These are phyloP conservation scores for Phytophthora pluvialis DNA, from an alignment of 352 stramenopile species.

Conservation along the genomic window DNA sequence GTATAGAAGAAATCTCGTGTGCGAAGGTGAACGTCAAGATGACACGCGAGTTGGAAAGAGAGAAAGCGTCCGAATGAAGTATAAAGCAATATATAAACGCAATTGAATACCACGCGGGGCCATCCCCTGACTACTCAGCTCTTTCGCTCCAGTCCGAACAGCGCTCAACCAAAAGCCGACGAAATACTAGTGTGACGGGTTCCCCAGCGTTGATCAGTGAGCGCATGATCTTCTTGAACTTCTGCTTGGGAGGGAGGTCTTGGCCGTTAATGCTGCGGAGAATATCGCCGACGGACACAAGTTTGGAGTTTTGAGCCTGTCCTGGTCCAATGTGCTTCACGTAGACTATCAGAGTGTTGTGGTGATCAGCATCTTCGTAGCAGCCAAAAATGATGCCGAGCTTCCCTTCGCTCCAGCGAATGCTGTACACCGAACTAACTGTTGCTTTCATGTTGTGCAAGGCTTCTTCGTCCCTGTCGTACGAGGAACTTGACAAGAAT, in stretches of 20 bases:
- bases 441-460: not conserved
- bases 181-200: constrained; percentile 48
- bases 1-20: constrained; percentile 35
- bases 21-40: constrained; percentile 16
- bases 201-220: constrained; percentile 39
- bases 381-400: constrained; percentile 54
- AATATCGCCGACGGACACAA: constrained; percentile 47
- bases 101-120: constrained; percentile 22
- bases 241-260: constrained; percentile 31
- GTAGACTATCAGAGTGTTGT: constrained; percentile 44
- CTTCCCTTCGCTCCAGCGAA: constrained; percentile 46
- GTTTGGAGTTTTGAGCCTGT: constrained; percentile 39
- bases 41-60: constrained; percentile 5
- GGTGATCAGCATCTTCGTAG: constrained; percentile 43
- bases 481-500: constrained; percentile 24
- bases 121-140: constrained; percentile 4
- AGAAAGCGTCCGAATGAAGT: constrained; percentile 38
- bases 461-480: constrained; percentile 17
- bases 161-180: constrained; percentile 43
- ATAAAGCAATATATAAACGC: constrained; percentile 42
- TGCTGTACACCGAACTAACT: constrained; percentile 38
- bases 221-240: constrained; percentile 49
- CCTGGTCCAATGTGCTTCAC: constrained; percentile 49
- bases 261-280: constrained; percentile 49
- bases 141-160: constrained; percentile 17